phyloP scores from a whole-genome alignment of 2,329 filamentous ascomycete genomes.

The Cladosporium sphaerospermum region DNA sequence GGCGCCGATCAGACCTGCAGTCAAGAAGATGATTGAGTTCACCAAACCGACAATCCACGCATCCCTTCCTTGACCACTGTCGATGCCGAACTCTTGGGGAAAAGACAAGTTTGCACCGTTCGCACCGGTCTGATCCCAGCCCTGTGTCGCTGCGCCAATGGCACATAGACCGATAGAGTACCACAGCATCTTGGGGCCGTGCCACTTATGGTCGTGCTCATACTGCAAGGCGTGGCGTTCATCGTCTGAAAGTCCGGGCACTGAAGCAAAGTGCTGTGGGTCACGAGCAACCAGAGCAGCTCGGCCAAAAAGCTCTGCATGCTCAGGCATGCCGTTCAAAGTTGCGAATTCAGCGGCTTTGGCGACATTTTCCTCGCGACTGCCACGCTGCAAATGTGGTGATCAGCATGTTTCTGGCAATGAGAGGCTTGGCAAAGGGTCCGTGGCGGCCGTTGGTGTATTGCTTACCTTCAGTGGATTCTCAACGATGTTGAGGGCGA shows the following conservation, averaged over 20 bases:
- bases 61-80: conserved; percentile 1
- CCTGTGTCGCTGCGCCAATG: conserved; percentile 27
- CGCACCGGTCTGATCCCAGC: conserved; percentile 28
- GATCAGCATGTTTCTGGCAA: background rate
- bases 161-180: conserved; percentile 50
- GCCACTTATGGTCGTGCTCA: conserved; percentile 63
- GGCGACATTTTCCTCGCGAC: conserved; percentile 26
- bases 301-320: conserved; percentile 32
- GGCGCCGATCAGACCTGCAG: conserved; percentile 29
- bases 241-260: conserved; percentile 54
- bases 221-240: conserved; percentile 56
- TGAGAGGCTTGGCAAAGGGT: too few relatives aligned
- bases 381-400: conserved; percentile 24
- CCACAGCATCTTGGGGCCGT: conserved; percentile 56
- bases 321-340: conserved; percentile 30
- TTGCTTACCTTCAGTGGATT: conserved; percentile 39
- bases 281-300: conserved; percentile 66
- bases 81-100: conserved; percentile 22
- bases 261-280: conserved; percentile 55
- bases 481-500: conserved; percentile 43
- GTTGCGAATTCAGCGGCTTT: conserved; percentile 32
- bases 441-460: too few relatives aligned
- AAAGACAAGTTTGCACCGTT: conserved; percentile 29
- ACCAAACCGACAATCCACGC: conserved; percentile 38
- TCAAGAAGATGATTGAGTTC: conserved; percentile 49